Evolutionary conservation across 768 basidiomycete genomes (phyloP).

Genomic region (Lactifluus volemus): DNA sequence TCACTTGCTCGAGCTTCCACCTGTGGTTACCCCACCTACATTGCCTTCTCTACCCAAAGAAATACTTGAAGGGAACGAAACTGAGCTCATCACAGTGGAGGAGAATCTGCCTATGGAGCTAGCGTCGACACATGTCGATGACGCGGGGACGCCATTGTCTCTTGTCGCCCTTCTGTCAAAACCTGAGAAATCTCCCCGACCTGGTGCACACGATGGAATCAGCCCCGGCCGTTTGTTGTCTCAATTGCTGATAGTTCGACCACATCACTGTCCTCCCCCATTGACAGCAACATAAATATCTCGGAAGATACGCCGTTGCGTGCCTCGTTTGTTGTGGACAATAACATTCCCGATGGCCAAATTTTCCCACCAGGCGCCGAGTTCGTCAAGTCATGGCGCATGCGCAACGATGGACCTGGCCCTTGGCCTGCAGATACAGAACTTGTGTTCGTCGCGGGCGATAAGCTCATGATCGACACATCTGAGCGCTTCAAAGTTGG

Average conservation of each 20-base stretch:
- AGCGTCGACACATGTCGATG: conserved; percentile 10
- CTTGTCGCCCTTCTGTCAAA: conserved; percentile 14
- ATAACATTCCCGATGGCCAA: conserved; percentile 69
- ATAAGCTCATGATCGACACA: conserved; percentile 38
- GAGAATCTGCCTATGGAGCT: conserved; percentile 12
- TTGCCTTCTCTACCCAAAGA: background rate
- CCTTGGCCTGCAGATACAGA: conserved; percentile 66
- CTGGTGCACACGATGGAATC: conserved; percentile 4
- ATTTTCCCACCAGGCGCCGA: conserved; percentile 75
- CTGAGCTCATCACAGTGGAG: background rate
- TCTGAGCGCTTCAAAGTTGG: conserved; percentile 42
- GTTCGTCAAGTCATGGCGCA: conserved; percentile 77
- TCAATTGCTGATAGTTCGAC: conserved; percentile 11
- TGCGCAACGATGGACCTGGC: conserved; percentile 52
- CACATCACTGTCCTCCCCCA: conserved; percentile 1
- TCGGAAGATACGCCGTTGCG: conserved; percentile 28
- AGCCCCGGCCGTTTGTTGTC: conserved; percentile 14
- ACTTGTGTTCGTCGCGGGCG: conserved; percentile 64
- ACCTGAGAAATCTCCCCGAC: conserved; percentile 8
- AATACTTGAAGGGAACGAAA: background rate
- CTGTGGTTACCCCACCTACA: conserved; percentile 4
- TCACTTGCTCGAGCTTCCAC: conserved; percentile 18
- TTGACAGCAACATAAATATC: background rate
- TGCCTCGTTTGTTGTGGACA: conserved; percentile 54
- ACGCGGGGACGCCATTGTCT: conserved; percentile 1